Evolutionary conservation across 1,284 basidiomycete species (phyloP).

Genomic region (Cutaneotrichosporon sp.): DNA sequence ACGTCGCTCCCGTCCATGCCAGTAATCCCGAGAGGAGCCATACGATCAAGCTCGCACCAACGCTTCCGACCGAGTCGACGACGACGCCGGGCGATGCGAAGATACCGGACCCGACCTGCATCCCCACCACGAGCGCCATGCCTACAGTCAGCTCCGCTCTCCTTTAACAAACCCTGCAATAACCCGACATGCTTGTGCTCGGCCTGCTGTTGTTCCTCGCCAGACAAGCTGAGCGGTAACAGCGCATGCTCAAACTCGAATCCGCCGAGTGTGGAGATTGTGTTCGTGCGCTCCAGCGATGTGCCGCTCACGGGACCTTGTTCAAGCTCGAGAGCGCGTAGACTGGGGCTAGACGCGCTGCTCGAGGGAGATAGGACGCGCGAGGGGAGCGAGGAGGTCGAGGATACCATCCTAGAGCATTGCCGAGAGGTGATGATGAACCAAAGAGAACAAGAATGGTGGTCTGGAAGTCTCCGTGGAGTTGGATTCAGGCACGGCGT

Average conservation of each 20-base stretch:
- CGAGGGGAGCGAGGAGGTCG: constrained; percentile 13
- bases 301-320: constrained; percentile 50
- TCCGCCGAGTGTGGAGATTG: constrained; percentile 60
- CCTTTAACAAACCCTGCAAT: constrained; percentile 62
- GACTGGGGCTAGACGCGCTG: constrained; percentile 56
- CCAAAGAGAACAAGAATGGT: not conserved
- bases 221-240: constrained; percentile 70
- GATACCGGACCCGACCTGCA: constrained; percentile 89
- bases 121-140: constrained; percentile 77
- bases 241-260: constrained; percentile 76
- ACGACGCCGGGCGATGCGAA: constrained; percentile 92
- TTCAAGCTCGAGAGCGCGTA: constrained; percentile 71
- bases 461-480: not conserved
- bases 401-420: not conserved
- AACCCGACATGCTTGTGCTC: constrained; percentile 72
- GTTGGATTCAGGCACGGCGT: constrained; percentile 17
- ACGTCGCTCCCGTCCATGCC: constrained; percentile 82
- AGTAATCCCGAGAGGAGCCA: constrained; percentile 77
- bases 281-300: constrained; percentile 53
- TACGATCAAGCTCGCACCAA: constrained; percentile 76
- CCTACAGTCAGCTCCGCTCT: constrained; percentile 55
- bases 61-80: constrained; percentile 77
- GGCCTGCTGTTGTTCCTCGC: constrained; percentile 55
- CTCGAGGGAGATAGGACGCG: constrained; percentile 45
- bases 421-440: too few relatives aligned